Evolutionary conservation across 345 rosid species (phyloP), one percentile per base, ranked within the genome.

Genomic region (Theobroma cacao): DNA sequence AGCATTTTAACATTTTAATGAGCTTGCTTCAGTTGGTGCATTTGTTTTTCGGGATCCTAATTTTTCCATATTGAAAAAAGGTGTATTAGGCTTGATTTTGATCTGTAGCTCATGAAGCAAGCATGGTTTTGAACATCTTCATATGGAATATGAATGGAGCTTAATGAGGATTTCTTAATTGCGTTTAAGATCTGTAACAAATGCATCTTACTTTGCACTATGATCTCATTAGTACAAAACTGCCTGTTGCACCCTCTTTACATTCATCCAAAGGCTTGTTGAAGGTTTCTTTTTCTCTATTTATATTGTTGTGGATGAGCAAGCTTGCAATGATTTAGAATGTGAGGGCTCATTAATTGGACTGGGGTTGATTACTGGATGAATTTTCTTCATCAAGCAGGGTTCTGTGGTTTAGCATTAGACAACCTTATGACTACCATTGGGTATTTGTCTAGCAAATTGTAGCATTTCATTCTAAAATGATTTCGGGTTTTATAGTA

Each of bases 131-230:
- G 40, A 48, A 14, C 52, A 47, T 47, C 52, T 47, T 47, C 7
- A 41, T 41, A 41, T 70, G 36, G 22, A 31, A 26, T 50, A 50
- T n/a, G n/a, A n/a, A n/a, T n/a, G n/a, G 20, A 5, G 61, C 45
- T 72, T 52, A 20, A 20, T 18, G 1, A 0, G 9, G 60, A 20
- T 31, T 18, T 31, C 28, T 18, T 15, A 1, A 20, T 72, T 52
- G 3, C 75, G n/a, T 72, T 11, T 38, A 65, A 38, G 70, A 38
- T 65, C 8, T 36, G 47, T 4, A 10, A 33, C 31, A 52, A 72
- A 33, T 72, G 61, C 41, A 72, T 71, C 4, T 31, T 69, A 30
- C 58, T 69, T 71, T 70, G 75, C 41, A 30, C 26, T 48, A 15
- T 71, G 48, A 38, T 50, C 60, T 71, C 43, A 31, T 52, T 48